Evolutionary conservation across 345 rosid genomes (phyloP), one percentile per base, ranked within the genome.

Genomic region (Rubroshorea leprosula): DNA sequence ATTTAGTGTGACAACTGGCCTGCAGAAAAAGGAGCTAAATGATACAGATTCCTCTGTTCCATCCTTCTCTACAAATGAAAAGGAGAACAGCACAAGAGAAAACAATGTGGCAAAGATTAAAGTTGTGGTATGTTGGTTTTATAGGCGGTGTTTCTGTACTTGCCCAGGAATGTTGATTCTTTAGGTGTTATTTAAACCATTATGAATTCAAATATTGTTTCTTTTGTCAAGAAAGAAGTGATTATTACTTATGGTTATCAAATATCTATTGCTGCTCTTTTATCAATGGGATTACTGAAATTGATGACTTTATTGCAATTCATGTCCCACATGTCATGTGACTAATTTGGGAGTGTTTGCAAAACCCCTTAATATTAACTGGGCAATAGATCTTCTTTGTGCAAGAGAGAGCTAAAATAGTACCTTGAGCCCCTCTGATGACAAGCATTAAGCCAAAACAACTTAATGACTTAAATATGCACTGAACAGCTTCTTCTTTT

Each of bases 31-130:
- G 61, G 83, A 69, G 48, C 87, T 74, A 57, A 61, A 48, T 53
- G 90, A 86, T 74, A 68, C 78, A 44, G 97, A 93, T 62, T 62
- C 71, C 16, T 77, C 86, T 7, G 65, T 53, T 60, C 44, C 80
- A 20, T 65, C 9, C 17, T 25, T 74, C 51, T 65, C 78, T 43
- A 51, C 54, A 19, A 78, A 20, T 67, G 99, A 89, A 58, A 93
- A 86, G 65, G 99, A 93, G 71, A 81, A 24, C 73, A 80, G 47
- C 60, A 61, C 73, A 2, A 87, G 72, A 69, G 99, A 89, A 74
- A 93, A 53, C 71, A 89, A 78, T 74, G 89, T 80, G 62, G 97
- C 97, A 50, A 93, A 93, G 70, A 85, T 93, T 60, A 89, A 81
- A 93, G 99, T 93, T 63, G 97, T 93, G 90, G 99, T 89, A 76